phyloP scores from a whole-genome alignment of 2,329 filamentous ascomycete genomes.

The Verticillium longisporum region DNA sequence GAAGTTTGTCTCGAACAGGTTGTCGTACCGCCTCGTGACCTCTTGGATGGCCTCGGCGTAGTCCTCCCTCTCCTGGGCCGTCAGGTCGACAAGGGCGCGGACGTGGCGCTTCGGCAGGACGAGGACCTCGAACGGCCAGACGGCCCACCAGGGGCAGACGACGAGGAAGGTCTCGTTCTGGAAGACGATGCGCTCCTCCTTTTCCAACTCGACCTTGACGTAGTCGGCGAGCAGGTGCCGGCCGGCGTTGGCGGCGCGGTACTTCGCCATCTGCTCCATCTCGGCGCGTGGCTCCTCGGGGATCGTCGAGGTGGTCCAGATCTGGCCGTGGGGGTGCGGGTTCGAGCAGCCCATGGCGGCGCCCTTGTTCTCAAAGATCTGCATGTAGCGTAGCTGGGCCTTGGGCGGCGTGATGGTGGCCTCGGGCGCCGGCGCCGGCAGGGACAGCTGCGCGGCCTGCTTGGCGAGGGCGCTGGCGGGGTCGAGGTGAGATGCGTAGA shows the following conservation, averaged over 20 bases:
- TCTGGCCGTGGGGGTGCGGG: slow-evolving; percentile 92
- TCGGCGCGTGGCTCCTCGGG: slow-evolving; percentile 86
- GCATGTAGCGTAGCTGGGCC: slow-evolving; percentile 90
- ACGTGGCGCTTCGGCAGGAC: slow-evolving; percentile 80
- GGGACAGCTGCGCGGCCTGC: slow-evolving; percentile 28
- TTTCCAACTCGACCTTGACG: slow-evolving; percentile 71
- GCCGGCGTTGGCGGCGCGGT: slow-evolving; percentile 64
- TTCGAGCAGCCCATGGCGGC: slow-evolving; percentile 98
- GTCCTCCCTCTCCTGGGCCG: slow-evolving; percentile 58
- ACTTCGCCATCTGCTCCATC: slow-evolving; percentile 69
- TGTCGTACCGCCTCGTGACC: slow-evolving; percentile 88
- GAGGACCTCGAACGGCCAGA: slow-evolving; percentile 96
- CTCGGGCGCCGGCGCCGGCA: slow-evolving; percentile 29
- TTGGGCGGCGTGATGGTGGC: slow-evolving; percentile 44
- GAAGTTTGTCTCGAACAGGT: slow-evolving; percentile 93
- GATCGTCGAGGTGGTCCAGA: slow-evolving; percentile 88
- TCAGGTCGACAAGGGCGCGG: slow-evolving; percentile 76
- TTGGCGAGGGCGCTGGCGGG: slow-evolving; percentile 56
- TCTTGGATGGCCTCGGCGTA: slow-evolving; percentile 84
- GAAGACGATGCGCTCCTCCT: slow-evolving; percentile 80
- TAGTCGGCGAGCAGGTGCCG: slow-evolving; percentile 82
- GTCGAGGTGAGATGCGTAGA: slow-evolving; percentile 78
- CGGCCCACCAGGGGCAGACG: slow-evolving; percentile 94
- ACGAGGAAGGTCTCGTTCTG: slow-evolving; percentile 81
- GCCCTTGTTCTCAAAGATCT: slow-evolving; percentile 99